Evolutionary conservation across 352 stramenopile genomes (phyloP), one percentile per base, ranked within the genome.

Genomic region (Phytophthora ramorum): DNA sequence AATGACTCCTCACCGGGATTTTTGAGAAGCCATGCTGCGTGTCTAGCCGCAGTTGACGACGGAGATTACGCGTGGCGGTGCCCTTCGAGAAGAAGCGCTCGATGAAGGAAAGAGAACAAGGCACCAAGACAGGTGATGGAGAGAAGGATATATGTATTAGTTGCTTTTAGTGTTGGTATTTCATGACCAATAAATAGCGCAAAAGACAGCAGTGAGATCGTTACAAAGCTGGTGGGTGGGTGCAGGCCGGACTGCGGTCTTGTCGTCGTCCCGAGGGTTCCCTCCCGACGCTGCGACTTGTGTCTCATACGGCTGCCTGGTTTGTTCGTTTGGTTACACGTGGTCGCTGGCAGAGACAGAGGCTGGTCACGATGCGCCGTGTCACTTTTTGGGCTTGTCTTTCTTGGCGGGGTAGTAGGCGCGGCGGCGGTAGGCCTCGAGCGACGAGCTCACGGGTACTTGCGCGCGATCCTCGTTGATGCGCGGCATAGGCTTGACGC

Each of bases 331-430:
- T 40, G 12, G 12, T 40, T 12, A 6, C 14, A 45, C 6, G 12
- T 17, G 14, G 0, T 24, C 40, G 10, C n/a, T 54, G 56, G 45
- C 26, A 57, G 44, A 64, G 32, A 48, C 55, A 26, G n/a, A n/a
- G 26, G 26, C 26, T 43, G 50, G 41, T 26, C 16, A 20, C 37
- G 53, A 52, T 59, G 38, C 8, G 38, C 20, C 26, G 60, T 16
- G 16, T 51, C 24, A 71, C 50, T 79, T 77, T 50, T 81, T 78
- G 16, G 55, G 8, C 50, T 75, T 75, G 7, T 70, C 58, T 46
- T 81, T 78, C 52, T 69, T 67, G 26, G 62, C 66, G 6, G 67
- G 46, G 48, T 81, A 81, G 54, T 81, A 81, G 16, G 73, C 73
- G 14, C 73, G 69, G 13, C 69, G 68, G n/a, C 73, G 73, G 30